A percentile compares a stretch with the other conserved stretches of the same genome.
Evolutionary conservation across 768 basidiomycete species (phyloP).

Genomic region (Rhodotorula taiwanensis): DNA sequence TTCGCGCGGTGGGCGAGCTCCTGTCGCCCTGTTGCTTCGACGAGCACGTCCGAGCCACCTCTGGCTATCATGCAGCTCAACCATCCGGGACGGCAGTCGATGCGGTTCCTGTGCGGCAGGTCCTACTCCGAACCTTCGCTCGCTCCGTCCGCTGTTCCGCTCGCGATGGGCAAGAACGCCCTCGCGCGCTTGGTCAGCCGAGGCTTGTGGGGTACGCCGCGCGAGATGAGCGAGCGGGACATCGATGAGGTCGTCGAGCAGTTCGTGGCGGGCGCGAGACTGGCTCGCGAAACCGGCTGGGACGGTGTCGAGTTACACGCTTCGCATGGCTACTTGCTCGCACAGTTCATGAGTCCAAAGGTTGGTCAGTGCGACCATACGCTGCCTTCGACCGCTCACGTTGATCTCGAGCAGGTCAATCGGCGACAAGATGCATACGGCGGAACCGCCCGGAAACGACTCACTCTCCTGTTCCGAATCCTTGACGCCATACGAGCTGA

Average conservation of each 20-base stretch:
- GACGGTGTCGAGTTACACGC: constrained; percentile 81
- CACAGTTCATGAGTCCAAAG: constrained; percentile 70
- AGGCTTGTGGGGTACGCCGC: constrained; percentile 60
- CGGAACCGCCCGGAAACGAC: constrained; percentile 48
- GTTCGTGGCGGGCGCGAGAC: constrained; percentile 62
- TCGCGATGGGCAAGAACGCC: constrained; percentile 39
- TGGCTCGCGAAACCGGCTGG: constrained; percentile 65
- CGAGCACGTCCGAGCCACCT: constrained; percentile 25
- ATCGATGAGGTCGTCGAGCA: constrained; percentile 56
- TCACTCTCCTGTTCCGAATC: constrained; percentile 59
- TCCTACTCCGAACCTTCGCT: constrained; percentile 56
- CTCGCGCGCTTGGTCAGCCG: constrained; percentile 49
- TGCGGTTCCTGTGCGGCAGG: constrained; percentile 66
- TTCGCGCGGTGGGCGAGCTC: constrained; percentile 2
- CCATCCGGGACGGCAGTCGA: constrained; percentile 71
- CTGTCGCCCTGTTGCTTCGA: constrained; percentile 21
- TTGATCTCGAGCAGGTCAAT: constrained; percentile 49
- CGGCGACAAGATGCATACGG: constrained; percentile 57
- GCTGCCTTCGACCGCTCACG: background rate
- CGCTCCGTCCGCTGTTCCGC: constrained; percentile 58
- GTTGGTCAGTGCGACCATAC: constrained; percentile 44
- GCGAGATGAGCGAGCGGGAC: constrained; percentile 55
- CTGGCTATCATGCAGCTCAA: constrained; percentile 75
- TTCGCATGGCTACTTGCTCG: constrained; percentile 75
- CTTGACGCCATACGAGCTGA: constrained; percentile 54